phyloP scores from a whole-genome alignment of 2,329 filamentous ascomycete species.

The Bipolaris victoriae region DNA sequence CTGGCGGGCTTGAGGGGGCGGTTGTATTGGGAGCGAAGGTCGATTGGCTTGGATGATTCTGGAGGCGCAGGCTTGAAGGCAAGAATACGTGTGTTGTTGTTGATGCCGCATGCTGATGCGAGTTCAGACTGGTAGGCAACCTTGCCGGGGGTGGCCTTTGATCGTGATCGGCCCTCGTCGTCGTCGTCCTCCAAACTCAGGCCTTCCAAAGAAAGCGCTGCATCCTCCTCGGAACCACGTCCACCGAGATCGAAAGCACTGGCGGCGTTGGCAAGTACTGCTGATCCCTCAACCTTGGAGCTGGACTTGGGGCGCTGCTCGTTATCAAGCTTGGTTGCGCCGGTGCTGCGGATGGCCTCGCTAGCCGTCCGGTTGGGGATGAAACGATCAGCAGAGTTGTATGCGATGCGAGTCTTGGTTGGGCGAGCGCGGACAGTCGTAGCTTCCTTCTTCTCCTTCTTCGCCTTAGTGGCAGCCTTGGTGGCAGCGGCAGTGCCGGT shows the following conservation, averaged over 20 bases:
- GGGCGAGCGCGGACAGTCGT: slow-evolving; percentile 39
- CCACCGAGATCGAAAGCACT: slow-evolving; percentile 68
- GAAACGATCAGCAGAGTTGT: slow-evolving; percentile 86
- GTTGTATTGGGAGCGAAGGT: slow-evolving; percentile 97
- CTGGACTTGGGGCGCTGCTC: slow-evolving; percentile 69
- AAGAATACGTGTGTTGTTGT: slow-evolving; percentile 91
- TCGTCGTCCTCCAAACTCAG: slow-evolving; percentile 78
- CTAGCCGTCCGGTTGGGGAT: slow-evolving; percentile 93
- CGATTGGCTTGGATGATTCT: slow-evolving; percentile 97
- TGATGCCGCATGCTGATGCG: slow-evolving; percentile 89
- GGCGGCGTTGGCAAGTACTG: slow-evolving; percentile 76
- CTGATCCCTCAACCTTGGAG: slow-evolving; percentile 72
- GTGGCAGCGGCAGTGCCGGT: slow-evolving; percentile 63
- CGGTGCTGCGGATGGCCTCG: slow-evolving; percentile 82
- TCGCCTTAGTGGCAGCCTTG: slow-evolving; percentile 54
- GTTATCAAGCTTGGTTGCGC: slow-evolving; percentile 79
- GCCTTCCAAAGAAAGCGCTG: slow-evolving; percentile 75
- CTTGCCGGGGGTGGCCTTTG: slow-evolving; percentile 83
- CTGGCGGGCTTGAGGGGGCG: slow-evolving; percentile 82
- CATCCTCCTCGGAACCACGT: slow-evolving; percentile 71
- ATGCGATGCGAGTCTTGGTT: slow-evolving; percentile 49
- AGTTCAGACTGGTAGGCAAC: slow-evolving; percentile 91
- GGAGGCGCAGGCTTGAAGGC: slow-evolving; percentile 98
- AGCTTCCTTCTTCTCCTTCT: slow-evolving; percentile 45
- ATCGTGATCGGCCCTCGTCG: slow-evolving; percentile 65